Evolutionary conservation across 2,329 filamentous ascomycete genomes (phyloP), one percentile per base, ranked within the genome.

Genomic region (Penicillium sp.): DNA sequence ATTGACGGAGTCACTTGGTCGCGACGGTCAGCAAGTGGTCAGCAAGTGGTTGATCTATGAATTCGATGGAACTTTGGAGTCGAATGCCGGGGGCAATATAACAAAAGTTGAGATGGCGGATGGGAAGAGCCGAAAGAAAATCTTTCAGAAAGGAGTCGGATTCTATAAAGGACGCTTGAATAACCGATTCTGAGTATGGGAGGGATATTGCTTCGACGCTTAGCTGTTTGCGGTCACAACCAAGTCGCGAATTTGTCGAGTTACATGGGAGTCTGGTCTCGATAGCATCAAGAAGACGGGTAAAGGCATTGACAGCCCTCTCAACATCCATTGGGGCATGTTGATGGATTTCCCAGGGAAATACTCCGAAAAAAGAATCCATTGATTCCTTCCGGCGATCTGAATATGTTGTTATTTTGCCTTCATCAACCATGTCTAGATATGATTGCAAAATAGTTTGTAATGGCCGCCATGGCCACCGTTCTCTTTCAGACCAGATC

Each of bases 51-150:
- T 59, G 54, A 7, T 52, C 23, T 44, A 23, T 26, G 31, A 61
- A 58, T 42, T 63, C 51, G 2, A 11, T 5, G 2, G 51, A 19
- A 10, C 24, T 47, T 18, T 60, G 56, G 18, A 59, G 28, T 24
- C 48, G 48, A 39, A 63, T 59, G 3, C 60, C 56, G 0, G 58
- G 60, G n/a, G 58, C 56, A 47, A 63, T 57, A 21, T 61, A 58
- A 45, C 46, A 39, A 43, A 63, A 66, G 2, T 37, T 40, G 3
- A 56, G 18, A 3, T 34, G 29, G 7, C 50, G 50, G 19, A 11
- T n/a, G 24, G 54, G 37, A 19, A 56, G 19, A 24, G 31, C 43
- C 2, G 42, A 56, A 16, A 56, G 40, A 26, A 56, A 56, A 10
- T 1, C 4, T 10, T 18, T 3, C 24, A 36, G 10, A 39, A 56